Percentiles rank a stretch among this genome's conserved stretches.
phyloP scores from a whole-genome alignment of 1,284 basidiomycete genomes.

The Ceratobasidium sp. region DNA sequence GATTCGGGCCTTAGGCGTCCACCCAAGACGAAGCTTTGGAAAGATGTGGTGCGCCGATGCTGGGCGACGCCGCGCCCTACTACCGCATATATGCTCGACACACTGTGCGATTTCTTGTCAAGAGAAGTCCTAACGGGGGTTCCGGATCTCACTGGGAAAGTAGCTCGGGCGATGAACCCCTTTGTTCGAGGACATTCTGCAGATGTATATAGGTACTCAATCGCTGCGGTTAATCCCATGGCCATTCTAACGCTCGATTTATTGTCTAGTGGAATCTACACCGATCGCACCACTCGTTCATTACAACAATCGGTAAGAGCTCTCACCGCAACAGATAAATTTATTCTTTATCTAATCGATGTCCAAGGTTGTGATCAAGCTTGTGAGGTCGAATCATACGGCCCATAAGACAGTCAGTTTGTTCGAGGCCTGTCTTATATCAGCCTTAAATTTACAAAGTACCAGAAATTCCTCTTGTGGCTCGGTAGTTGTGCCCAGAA shows the following conservation, averaged over 20 bases:
- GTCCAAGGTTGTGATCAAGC: slow-evolving; percentile 19
- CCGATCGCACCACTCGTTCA: not conserved
- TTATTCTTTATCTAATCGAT: not conserved
- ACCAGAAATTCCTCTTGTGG: slow-evolving; percentile 26
- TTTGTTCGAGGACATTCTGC: slow-evolving; percentile 24
- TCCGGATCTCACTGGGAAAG: slow-evolving; percentile 2
- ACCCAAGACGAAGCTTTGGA: not conserved
- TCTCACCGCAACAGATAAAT: not conserved
- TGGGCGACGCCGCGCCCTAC: slow-evolving; percentile 25
- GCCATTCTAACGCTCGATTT: not conserved
- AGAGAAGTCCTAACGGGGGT: slow-evolving; percentile 8
- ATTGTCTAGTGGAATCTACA: slow-evolving; percentile 1
- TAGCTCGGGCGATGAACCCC: slow-evolving; percentile 3
- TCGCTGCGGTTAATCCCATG: too few species aligned
- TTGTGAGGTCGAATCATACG: slow-evolving; percentile 7
- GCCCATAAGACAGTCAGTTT: not conserved
- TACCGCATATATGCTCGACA: not conserved
- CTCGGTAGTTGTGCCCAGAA: slow-evolving; percentile 7
- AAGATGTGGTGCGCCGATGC: slow-evolving; percentile 21
- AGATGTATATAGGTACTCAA: slow-evolving; percentile 1
- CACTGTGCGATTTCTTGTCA: slow-evolving; percentile 12
- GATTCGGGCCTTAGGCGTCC: slow-evolving; percentile 18
- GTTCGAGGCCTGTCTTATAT: not conserved
- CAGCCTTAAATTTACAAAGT: not conserved
- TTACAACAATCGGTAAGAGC: slow-evolving; percentile 2